phyloP scores from a whole-genome alignment of 495 filamentous ascomycete species.

The Thozetella sp. region DNA sequence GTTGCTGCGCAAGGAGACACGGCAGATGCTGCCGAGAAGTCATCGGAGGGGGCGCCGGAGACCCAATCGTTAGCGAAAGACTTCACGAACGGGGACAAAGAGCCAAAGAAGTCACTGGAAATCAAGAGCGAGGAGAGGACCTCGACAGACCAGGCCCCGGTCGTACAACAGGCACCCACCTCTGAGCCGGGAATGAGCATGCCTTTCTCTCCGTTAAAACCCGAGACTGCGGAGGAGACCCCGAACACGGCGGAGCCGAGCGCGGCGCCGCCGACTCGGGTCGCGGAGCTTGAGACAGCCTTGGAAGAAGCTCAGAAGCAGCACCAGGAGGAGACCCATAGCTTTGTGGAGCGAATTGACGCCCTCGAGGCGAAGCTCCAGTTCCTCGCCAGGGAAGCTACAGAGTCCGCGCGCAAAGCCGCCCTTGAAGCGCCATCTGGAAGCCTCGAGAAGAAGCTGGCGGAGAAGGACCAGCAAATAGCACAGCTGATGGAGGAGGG shows the following conservation, averaged over 20 bases:
- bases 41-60: slow-evolving; percentile 7
- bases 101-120: not conserved
- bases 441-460: slow-evolving; percentile 73
- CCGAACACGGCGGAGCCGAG: slow-evolving; percentile 1
- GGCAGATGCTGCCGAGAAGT: slow-evolving; percentile 17
- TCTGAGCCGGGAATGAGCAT: not conserved
- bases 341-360: slow-evolving; percentile 88
- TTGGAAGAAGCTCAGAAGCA: slow-evolving; percentile 61
- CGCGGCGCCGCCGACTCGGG: slow-evolving; percentile 4
- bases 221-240: not conserved
- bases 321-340: slow-evolving; percentile 78
- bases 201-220: not conserved
- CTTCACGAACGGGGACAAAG: slow-evolving; percentile 1
- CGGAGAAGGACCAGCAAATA: slow-evolving; percentile 89
- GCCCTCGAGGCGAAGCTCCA: slow-evolving; percentile 88
- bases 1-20: slow-evolving; percentile 16
- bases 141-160: not conserved
- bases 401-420: slow-evolving; percentile 68
- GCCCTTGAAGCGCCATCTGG: slow-evolving; percentile 61
- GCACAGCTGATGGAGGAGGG: slow-evolving; percentile 90
- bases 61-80: not conserved
- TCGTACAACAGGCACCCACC: not conserved
- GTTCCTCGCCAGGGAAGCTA: slow-evolving; percentile 79
- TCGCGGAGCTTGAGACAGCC: slow-evolving; percentile 48
- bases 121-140: not conserved